Percentiles rank a stretch among this genome's conserved stretches.
Conservation (phyloP, 1,284 basidiomycete genomes). For the Tilletiaria anomala region DNA sequence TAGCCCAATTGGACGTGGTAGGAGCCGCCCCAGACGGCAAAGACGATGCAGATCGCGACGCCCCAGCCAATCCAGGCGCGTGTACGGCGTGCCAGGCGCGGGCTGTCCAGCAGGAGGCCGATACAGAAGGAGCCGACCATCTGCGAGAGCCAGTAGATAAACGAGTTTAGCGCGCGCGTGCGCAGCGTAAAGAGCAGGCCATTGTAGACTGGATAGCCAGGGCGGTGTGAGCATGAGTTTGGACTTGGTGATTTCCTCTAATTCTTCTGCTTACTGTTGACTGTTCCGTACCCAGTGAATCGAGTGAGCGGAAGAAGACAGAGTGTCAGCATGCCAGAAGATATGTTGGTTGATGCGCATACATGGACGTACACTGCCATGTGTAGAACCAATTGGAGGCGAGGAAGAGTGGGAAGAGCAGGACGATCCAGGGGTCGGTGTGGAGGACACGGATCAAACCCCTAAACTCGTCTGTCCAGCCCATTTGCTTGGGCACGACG, state of each 20-base stretch:
- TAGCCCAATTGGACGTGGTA: slow-evolving; percentile 8
- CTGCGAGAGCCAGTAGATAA: slow-evolving; percentile 41
- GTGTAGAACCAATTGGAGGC: slow-evolving; percentile 32
- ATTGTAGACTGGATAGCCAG: neutral
- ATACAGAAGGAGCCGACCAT: slow-evolving; percentile 25
- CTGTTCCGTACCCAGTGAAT: too few relatives aligned
- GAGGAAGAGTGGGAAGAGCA: slow-evolving; percentile 26
- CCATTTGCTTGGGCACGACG: slow-evolving; percentile 15
- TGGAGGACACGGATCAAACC: slow-evolving; percentile 6
- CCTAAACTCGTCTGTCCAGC: slow-evolving; percentile 18
- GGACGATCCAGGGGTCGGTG: slow-evolving; percentile 22
- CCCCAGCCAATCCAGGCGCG: slow-evolving; percentile 28
- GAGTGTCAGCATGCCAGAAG: neutral
- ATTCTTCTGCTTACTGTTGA: too few relatives aligned
- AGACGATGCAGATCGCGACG: slow-evolving; percentile 18
- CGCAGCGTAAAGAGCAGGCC: slow-evolving; percentile 19
- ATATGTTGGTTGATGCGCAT: slow-evolving; percentile 10
- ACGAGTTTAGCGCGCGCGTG: slow-evolving; percentile 40
- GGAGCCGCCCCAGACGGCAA: slow-evolving; percentile 28
- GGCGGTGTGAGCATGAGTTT: too few relatives aligned
- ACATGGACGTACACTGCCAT: slow-evolving; percentile 31
- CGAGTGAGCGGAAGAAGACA: neutral
- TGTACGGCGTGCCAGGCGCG: slow-evolving; percentile 12
- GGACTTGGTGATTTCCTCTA: too few relatives aligned
- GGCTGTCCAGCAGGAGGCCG: slow-evolving; percentile 21